Percentiles rank a stretch among this genome's conserved stretches.
Conservation (phyloP, 2,329 filamentous ascomycete species). For the Didymella pomorum region DNA sequence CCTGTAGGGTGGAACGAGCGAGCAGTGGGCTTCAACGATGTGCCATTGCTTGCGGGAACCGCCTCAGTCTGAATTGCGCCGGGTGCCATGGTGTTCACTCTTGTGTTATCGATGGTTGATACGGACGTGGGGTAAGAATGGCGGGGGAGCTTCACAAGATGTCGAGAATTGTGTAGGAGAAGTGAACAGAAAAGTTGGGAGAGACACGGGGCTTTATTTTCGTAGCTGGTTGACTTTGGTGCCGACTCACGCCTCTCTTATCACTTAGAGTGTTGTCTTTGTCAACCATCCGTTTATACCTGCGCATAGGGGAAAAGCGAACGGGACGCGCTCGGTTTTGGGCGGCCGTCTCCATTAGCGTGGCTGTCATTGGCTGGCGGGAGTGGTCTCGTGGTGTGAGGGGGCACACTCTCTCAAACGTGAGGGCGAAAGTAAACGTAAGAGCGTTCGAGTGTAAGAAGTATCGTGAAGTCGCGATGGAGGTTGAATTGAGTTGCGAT, state of each 20-base stretch:
- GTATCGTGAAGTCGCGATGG: conserved; percentile 5
- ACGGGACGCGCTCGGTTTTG: conserved; percentile 30
- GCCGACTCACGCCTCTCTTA: conserved; percentile 39
- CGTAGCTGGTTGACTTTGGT: conserved; percentile 22
- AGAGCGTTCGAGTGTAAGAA: neutral
- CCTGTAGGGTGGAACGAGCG: conserved; percentile 49
- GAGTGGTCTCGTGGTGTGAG: conserved; percentile 22
- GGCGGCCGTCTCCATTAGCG: conserved; percentile 32
- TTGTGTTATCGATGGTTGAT: conserved; percentile 24
- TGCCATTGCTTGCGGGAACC: conserved; percentile 37
- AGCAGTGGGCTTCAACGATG: conserved; percentile 48
- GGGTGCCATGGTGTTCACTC: conserved; percentile 43
- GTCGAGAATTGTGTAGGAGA: conserved; percentile 14
- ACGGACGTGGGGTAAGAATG: conserved; percentile 28
- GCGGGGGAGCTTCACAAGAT: conserved; percentile 20
- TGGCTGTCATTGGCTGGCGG: conserved; percentile 31
- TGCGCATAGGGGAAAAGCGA: conserved; percentile 28
- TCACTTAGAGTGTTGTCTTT: conserved; percentile 30
- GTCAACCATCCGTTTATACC: conserved; percentile 26
- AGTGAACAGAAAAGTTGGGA: conserved; percentile 16
- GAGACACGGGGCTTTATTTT: conserved; percentile 34
- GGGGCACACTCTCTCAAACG: conserved; percentile 9
- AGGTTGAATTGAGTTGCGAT: neutral
- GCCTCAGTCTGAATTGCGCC: conserved; percentile 43
- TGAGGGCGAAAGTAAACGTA: conserved; percentile 1